A percentile compares a stretch with the other conserved stretches of the same genome.
Conservation (phyloP, 306 rosid genomes). For the Comarum palustre region DNA sequence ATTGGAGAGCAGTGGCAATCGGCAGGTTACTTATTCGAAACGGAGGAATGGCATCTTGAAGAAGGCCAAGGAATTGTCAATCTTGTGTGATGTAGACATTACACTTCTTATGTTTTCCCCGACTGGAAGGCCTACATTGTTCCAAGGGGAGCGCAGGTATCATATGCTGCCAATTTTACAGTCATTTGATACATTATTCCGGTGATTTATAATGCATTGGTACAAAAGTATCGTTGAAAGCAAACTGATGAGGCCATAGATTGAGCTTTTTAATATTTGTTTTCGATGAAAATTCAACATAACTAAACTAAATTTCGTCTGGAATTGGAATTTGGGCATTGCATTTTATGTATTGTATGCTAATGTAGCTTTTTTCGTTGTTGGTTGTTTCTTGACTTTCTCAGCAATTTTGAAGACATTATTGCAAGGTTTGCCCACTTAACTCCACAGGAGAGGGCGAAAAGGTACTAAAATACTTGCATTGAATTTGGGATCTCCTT, state of each 20-base stretch:
- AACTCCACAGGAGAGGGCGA: slow-evolving; percentile 79
- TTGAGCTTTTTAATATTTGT: not conserved
- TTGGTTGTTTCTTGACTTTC: slow-evolving; percentile 3
- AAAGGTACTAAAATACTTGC: slow-evolving; percentile 43
- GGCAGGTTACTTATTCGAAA: slow-evolving; percentile 71
- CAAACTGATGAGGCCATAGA: not conserved
- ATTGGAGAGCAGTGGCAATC: slow-evolving; percentile 63
- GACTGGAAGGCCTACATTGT: slow-evolving; percentile 54
- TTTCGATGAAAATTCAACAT: not conserved
- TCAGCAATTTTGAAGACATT: slow-evolving; percentile 58
- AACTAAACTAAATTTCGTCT: not conserved
- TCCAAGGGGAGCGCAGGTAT: slow-evolving; percentile 72
- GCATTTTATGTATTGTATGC: not conserved
- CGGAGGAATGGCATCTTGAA: slow-evolving; percentile 66
- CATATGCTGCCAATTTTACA: not conserved
- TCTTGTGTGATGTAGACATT: slow-evolving; percentile 64
- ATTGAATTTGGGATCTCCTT: not conserved
- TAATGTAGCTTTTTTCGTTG: not conserved
- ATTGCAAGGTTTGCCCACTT: slow-evolving; percentile 61
- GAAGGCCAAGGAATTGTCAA: slow-evolving; percentile 72
- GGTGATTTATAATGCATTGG: not conserved
- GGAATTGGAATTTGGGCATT: not conserved
- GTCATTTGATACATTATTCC: not conserved
- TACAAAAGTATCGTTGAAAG: not conserved
- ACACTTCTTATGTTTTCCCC: slow-evolving; percentile 85